Evolutionary conservation across 176 grass and related monocot genomes (phyloP).

Genomic region (Bromus sterilis): DNA sequence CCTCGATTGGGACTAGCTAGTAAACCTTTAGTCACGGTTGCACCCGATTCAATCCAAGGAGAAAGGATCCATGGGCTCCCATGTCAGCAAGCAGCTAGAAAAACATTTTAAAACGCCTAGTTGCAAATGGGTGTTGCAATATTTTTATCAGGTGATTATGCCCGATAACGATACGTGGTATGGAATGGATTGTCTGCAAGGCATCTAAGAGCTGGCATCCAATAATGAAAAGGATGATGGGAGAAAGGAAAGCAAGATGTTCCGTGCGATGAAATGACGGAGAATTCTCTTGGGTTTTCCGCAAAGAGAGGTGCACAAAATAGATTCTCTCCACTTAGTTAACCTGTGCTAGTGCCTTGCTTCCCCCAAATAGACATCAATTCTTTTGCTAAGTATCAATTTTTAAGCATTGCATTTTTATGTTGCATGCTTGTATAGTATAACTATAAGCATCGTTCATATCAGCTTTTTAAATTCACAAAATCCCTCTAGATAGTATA

Average conservation of each 20-base stretch:
- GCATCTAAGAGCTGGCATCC: slow-evolving; percentile 41
- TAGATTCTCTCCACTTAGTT: background rate
- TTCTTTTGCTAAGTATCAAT: too few species aligned
- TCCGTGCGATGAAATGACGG: background rate
- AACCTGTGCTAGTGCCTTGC: background rate
- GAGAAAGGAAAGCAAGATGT: background rate
- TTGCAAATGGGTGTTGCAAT: slow-evolving; percentile 4
- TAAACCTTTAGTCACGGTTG: background rate
- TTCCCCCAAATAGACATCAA: background rate
- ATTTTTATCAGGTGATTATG: background rate
- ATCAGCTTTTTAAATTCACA: background rate
- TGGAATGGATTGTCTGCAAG: background rate
- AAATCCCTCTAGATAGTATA: background rate
- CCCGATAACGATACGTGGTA: background rate
- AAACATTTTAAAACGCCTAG: background rate
- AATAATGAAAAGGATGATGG: slow-evolving; percentile 14
- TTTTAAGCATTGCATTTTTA: background rate
- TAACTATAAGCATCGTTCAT: background rate
- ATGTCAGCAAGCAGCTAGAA: background rate
- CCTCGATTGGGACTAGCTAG: background rate
- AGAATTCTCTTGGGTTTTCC: background rate
- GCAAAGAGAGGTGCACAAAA: background rate
- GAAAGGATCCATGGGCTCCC: background rate
- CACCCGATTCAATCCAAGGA: background rate
- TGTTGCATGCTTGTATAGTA: background rate